A percentile compares a stretch with the other conserved stretches of the same genome.
phyloP scores from a whole-genome alignment of 345 rosid species.

The Eutrema japonicum region DNA sequence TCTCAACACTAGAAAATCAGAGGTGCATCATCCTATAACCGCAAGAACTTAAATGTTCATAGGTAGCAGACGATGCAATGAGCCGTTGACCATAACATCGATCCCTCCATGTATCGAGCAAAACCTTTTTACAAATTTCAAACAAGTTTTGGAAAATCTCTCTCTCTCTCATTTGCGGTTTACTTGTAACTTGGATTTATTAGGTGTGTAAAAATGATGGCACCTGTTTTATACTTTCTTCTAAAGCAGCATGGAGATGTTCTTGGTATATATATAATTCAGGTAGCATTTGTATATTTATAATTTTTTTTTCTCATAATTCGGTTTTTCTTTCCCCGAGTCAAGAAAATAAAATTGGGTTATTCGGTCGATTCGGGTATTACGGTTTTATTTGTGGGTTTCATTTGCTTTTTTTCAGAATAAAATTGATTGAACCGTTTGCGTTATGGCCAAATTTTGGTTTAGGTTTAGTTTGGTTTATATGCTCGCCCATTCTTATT shows the following conservation, averaged over 20 bases:
- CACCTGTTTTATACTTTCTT: conserved; percentile 70
- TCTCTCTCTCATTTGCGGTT: not conserved
- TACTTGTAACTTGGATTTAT: conserved; percentile 31
- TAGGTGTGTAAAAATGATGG: conserved; percentile 99
- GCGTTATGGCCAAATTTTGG: too few species aligned
- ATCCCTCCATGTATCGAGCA: conserved; percentile 94
- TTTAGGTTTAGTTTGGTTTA: too few species aligned
- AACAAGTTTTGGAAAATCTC: too few species aligned
- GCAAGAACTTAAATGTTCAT: conserved; percentile 57
- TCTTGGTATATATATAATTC: conserved; percentile 79
- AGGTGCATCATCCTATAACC: conserved; percentile 76
- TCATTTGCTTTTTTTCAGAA: too few species aligned
- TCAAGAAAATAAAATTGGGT: too few species aligned
- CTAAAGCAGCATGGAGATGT: conserved; percentile 90
- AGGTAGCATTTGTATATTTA: conserved; percentile 53
- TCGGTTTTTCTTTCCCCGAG: too few species aligned
- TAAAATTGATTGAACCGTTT: too few species aligned
- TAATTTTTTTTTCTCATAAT: too few species aligned
- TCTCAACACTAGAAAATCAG: conserved; percentile 68
- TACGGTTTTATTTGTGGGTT: too few species aligned
- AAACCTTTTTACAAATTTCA: not conserved
- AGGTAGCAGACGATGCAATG: conserved; percentile 75
- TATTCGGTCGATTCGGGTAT: too few species aligned
- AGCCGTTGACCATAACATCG: conserved; percentile 51
- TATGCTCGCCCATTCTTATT: too few species aligned